phyloP scores from a whole-genome alignment of 2,329 filamentous ascomycete species.

The Aspergillus sp. region DNA sequence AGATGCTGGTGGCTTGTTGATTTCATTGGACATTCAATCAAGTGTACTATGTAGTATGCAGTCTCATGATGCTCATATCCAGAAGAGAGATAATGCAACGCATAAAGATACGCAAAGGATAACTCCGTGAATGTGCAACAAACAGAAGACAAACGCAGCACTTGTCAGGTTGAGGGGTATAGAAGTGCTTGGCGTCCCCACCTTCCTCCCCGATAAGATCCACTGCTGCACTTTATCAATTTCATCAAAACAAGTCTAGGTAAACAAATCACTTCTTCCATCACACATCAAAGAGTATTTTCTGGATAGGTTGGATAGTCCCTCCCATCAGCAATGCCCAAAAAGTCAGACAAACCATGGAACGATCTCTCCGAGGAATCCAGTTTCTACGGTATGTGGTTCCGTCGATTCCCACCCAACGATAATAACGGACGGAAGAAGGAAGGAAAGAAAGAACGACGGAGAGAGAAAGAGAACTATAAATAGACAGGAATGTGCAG shows the following conservation, averaged over 20 bases:
- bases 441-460: neutral
- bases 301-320: neutral
- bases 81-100: neutral
- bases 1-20: neutral
- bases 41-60: neutral
- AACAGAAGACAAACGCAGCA: too few species aligned
- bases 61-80: too few species aligned
- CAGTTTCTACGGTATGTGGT: conserved; percentile 43
- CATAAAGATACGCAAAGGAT: neutral
- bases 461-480: neutral
- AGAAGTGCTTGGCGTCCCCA: neutral
- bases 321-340: neutral
- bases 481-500: neutral
- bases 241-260: neutral
- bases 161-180: neutral
- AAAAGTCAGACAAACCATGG: neutral
- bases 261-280: too few species aligned
- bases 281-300: neutral
- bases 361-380: conserved; percentile 41
- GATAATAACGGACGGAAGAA: neutral
- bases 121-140: neutral
- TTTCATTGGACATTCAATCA: neutral
- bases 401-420: neutral
- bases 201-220: neutral
- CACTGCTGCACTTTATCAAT: neutral